Conservation (phyloP, 345 rosid species). For the Heritiera littoralis region DNA sequence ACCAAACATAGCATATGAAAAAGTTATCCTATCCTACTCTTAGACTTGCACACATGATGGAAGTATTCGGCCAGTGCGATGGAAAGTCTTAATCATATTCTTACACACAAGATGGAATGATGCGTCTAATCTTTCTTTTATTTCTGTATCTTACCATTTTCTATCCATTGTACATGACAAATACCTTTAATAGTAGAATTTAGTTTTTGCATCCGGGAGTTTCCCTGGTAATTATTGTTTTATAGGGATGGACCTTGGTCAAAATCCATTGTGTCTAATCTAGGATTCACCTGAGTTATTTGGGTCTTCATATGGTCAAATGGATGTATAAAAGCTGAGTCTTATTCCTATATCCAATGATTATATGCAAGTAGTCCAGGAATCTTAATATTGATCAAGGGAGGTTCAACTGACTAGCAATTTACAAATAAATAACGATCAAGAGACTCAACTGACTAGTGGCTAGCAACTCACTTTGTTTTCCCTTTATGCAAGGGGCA, state of each 20-base stretch:
- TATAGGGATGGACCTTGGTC: neutral
- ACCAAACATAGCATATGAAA: neutral
- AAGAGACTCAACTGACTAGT: constrained; percentile 9
- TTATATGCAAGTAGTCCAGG: neutral
- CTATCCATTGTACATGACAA: neutral
- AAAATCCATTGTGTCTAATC: neutral
- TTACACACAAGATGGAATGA: neutral
- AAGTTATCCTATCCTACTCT: neutral
- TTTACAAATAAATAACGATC: neutral
- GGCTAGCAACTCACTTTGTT: constrained; percentile 55
- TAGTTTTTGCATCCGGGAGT: neutral
- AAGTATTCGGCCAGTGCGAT: neutral
- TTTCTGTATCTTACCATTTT: neutral
- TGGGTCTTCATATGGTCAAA: neutral
- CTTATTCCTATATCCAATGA: too few species aligned
- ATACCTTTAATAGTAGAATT: neutral
- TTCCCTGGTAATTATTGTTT: neutral
- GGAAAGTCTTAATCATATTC: neutral
- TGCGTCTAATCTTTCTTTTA: neutral
- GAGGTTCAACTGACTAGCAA: constrained; percentile 13
- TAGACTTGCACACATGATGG: neutral
- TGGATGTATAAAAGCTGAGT: too few species aligned
- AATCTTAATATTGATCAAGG: neutral
- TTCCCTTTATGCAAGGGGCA: constrained; percentile 75
- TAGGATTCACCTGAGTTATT: neutral